Conservation (phyloP, 805 yeast species). For the Pichia californica region DNA sequence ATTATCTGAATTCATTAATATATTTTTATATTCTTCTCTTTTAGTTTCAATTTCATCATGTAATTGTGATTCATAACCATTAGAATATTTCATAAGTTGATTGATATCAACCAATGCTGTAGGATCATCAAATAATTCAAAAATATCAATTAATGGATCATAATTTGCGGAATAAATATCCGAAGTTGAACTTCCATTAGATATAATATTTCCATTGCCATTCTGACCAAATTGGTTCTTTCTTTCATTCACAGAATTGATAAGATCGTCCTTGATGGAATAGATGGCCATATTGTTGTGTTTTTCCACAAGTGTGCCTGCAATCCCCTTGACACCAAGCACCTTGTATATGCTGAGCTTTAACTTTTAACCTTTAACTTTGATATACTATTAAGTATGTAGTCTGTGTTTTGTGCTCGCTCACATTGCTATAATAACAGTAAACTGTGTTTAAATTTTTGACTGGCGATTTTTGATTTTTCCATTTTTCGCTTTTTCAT, state of each 20-base stretch:
- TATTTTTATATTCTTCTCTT: conserved; percentile 29
- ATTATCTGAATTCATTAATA: conserved; percentile 11
- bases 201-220: not conserved
- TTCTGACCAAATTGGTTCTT: not conserved
- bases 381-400: no score
- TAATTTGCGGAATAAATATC: conserved; percentile 36
- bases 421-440: no score
- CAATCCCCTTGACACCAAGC: no score
- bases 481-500: no score
- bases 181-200: conserved; percentile 1
- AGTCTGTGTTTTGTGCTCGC: no score
- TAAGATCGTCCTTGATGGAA: not conserved
- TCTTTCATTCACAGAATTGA: not conserved
- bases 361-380: no score
- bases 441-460: no score
- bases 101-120: conserved; percentile 46
- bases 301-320: no score
- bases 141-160: conserved; percentile 49
- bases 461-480: no score
- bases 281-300: conserved; percentile 1
- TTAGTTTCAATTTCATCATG: conserved; percentile 38
- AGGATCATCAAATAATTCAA: conserved; percentile 44
- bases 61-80: conserved; percentile 43
- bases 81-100: conserved; percentile 41
- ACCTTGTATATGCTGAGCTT: no score